phyloP scores from a whole-genome alignment of 1,139 yeast genomes.

The Suhomyces atakaporum region DNA sequence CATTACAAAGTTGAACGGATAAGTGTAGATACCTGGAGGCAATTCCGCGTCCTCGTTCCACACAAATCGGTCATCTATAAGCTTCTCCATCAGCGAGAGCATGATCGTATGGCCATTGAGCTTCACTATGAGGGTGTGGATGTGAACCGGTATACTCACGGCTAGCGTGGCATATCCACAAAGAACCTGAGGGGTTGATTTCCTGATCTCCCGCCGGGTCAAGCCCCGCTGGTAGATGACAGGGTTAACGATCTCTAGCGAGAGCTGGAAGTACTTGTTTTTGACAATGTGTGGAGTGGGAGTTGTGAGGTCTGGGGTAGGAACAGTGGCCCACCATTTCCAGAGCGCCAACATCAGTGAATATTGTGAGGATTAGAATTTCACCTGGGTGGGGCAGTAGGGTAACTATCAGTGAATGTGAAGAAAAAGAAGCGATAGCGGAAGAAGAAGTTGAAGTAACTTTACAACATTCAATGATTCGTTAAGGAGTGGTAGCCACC shows the following conservation, averaged over 20 bases:
- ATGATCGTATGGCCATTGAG: slow-evolving; percentile 1
- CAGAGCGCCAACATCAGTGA: background rate
- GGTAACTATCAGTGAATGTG: too few relatives aligned
- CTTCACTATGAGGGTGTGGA: background rate
- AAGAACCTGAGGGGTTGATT: slow-evolving; percentile 4
- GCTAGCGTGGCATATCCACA: slow-evolving; percentile 2
- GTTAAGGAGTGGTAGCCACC: background rate
- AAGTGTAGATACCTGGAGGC: slow-evolving; percentile 18
- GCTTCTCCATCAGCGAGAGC: background rate
- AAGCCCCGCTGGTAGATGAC: slow-evolving; percentile 5
- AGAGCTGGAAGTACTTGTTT: slow-evolving; percentile 2
- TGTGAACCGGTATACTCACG: slow-evolving; percentile 2
- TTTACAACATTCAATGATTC: too few relatives aligned
- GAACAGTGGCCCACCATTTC: background rate
- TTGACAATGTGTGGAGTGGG: background rate
- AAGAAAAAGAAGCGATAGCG: too few relatives aligned
- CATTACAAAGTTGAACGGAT: slow-evolving; percentile 19
- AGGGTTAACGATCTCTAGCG: slow-evolving; percentile 5
- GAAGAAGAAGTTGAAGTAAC: too few relatives aligned
- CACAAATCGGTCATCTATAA: slow-evolving; percentile 15
- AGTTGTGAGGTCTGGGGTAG: background rate
- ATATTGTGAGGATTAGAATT: too few relatives aligned
- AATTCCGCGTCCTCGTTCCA: slow-evolving; percentile 14
- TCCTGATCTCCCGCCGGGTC: slow-evolving; percentile 1
- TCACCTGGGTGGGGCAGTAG: too few relatives aligned